Conservation (phyloP, 345 rosid species). For the Populus simonii region DNA sequence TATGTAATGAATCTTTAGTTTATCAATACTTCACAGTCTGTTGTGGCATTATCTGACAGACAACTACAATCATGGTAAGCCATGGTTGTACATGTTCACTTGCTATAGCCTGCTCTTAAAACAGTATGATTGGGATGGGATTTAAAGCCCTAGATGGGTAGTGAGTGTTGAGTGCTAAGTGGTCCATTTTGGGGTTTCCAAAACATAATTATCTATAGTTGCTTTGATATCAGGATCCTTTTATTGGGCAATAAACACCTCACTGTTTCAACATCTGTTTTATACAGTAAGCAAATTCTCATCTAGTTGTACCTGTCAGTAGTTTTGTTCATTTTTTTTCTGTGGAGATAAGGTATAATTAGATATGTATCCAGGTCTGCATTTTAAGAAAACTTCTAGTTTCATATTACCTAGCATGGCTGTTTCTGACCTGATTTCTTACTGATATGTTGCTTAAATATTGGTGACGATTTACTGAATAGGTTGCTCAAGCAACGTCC, state of each 20-base stretch:
- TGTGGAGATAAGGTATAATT: not conserved
- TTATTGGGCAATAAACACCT: not conserved
- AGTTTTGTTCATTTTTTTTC: not conserved
- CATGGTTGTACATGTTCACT: not conserved
- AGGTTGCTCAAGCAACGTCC: slow-evolving; percentile 99
- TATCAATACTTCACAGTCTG: not conserved
- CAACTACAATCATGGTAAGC: not conserved
- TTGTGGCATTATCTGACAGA: not conserved
- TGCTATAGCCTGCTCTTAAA: not conserved
- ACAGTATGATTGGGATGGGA: not conserved
- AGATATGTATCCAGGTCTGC: not conserved
- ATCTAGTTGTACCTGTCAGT: not conserved
- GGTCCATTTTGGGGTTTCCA: not conserved
- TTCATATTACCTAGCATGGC: not conserved
- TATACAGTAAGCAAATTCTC: not conserved
- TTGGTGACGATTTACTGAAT: slow-evolving; percentile 21
- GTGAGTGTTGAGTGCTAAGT: not conserved
- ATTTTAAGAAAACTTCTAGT: not conserved
- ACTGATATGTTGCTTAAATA: not conserved
- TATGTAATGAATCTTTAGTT: not conserved
- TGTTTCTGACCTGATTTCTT: not conserved
- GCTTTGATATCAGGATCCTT: not conserved
- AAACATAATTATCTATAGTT: not conserved
- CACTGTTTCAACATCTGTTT: not conserved
- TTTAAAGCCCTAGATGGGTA: not conserved